Evolutionary conservation across 1,139 yeast genomes (phyloP).

Genomic region (Schwanniomyces etchellsii): DNA sequence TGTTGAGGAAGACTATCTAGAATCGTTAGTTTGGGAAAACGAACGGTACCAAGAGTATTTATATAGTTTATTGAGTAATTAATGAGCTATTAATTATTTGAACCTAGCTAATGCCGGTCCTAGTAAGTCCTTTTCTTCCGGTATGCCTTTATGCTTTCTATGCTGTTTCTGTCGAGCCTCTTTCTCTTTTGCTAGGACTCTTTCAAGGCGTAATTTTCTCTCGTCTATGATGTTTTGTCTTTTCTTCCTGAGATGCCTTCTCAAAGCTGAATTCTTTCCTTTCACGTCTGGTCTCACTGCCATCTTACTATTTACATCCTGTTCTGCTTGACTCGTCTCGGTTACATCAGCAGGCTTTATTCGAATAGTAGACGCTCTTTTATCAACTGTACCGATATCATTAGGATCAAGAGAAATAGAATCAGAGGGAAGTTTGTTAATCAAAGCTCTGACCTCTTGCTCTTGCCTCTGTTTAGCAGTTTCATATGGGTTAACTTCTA

Average conservation of each 20-base stretch:
- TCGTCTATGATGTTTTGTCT: conserved; percentile 84
- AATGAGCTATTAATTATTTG: conserved; percentile 15
- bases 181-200: conserved; percentile 70
- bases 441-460: conserved; percentile 76
- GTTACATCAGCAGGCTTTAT: conserved; percentile 57
- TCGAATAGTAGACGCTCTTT: conserved; percentile 57
- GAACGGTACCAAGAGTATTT: conserved; percentile 12
- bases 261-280: conserved; percentile 78
- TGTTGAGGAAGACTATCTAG: conserved; percentile 12
- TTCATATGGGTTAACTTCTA: conserved; percentile 90
- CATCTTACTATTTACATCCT: conserved; percentile 28
- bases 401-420: conserved; percentile 89
- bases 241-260: conserved; percentile 79
- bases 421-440: conserved; percentile 89
- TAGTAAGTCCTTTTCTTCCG: conserved; percentile 46
- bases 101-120: conserved; percentile 59
- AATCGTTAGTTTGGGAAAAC: conserved; percentile 21
- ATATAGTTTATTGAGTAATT: conserved; percentile 8
- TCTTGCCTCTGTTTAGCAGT: conserved; percentile 92
- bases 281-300: conserved; percentile 58
- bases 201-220: conserved; percentile 77
- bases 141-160: conserved; percentile 45
- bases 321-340: conserved; percentile 37
- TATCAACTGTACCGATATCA: conserved; percentile 80
- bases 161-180: conserved; percentile 56